Evolutionary conservation across 495 filamentous ascomycete genomes (phyloP), one percentile per base, ranked within the genome.

Genomic region (Xylaria flabelliformis): DNA sequence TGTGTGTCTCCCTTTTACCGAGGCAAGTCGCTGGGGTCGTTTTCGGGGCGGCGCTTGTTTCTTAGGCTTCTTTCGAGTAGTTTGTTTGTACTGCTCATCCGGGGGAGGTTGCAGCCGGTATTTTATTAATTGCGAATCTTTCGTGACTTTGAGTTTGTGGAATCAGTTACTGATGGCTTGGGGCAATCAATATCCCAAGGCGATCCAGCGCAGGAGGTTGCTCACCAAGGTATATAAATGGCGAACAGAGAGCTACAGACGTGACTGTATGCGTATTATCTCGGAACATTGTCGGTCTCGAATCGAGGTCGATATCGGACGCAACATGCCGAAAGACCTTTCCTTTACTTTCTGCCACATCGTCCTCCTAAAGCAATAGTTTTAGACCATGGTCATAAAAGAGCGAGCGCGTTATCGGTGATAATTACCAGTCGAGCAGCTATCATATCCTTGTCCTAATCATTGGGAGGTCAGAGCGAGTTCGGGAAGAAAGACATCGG

Each of bases 291-390:
- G 89, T 89, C 41, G 70, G 70, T 29, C 51, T 72, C 41, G 70
- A 66, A 42, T 72, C 62, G n/a, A 72, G 63, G 41, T 67, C 51
- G 24, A 72, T 72, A 61, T 92, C 86, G 1, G 87, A 86, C 32
- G 92, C 92, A 56, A 99, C 85, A 73, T 87, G 87, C 55, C 93
- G 88, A 82, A 97, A 97, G 17, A 97, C 83, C 68, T 91, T 91
- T 46, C 96, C 96, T 84, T 98, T 98, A 64, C 91, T 88, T 80
- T 97, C 95, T 34, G 97, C 95, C 55, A 94, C 94, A 80, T 97
- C 96, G 82, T 98, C 93, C 79, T 94, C 90, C 71, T 98, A 82
- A 70, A 36, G 42, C n/a, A 9, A 67, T 10, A 42, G 8, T 34
- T 63, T 70, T 64, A 70, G 68, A 55, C 53, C 1, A 44, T 21